Percentiles rank a stretch among this genome's conserved stretches.
Conservation (phyloP, 2,329 filamentous ascomycete genomes). For the Ophioceras dolichostomum region DNA sequence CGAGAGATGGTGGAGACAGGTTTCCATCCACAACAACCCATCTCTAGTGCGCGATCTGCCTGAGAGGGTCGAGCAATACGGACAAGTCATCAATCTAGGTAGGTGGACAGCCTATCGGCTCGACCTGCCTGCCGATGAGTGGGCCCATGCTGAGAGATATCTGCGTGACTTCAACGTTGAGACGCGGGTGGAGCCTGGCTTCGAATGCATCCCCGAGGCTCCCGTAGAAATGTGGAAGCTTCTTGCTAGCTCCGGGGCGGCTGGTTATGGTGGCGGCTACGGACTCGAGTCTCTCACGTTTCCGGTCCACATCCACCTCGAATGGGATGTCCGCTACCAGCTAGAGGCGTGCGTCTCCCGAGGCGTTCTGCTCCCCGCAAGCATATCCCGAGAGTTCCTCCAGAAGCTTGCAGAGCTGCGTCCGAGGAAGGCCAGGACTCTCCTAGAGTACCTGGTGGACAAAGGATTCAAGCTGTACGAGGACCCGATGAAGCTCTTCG, state of each 20-base stretch:
- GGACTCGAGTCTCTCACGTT: neutral
- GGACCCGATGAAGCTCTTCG: constrained; percentile 65
- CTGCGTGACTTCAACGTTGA: constrained; percentile 64
- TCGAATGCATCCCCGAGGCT: constrained; percentile 4
- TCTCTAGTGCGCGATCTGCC: constrained; percentile 21
- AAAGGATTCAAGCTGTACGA: constrained; percentile 31
- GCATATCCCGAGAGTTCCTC: constrained; percentile 56
- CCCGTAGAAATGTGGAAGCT: constrained; percentile 4
- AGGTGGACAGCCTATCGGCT: constrained; percentile 45
- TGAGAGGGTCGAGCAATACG: constrained; percentile 21
- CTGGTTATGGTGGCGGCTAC: neutral
- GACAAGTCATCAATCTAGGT: constrained; percentile 36
- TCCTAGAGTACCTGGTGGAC: constrained; percentile 66
- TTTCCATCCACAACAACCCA: constrained; percentile 27
- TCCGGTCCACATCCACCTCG: constrained; percentile 5
- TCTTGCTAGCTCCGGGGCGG: constrained; percentile 2
- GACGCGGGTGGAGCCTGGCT: constrained; percentile 8
- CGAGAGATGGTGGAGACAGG: constrained; percentile 36
- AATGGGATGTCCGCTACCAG: constrained; percentile 73
- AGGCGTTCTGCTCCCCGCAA: constrained; percentile 64
- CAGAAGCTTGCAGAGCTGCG: constrained; percentile 39
- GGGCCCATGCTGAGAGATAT: constrained; percentile 32
- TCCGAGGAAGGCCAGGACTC: constrained; percentile 40
- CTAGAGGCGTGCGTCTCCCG: constrained; percentile 88
- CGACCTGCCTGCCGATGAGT: constrained; percentile 21